Evolutionary conservation across 192 early-diverging fungal species (phyloP).

Genomic region (Backusella macrospora): DNA sequence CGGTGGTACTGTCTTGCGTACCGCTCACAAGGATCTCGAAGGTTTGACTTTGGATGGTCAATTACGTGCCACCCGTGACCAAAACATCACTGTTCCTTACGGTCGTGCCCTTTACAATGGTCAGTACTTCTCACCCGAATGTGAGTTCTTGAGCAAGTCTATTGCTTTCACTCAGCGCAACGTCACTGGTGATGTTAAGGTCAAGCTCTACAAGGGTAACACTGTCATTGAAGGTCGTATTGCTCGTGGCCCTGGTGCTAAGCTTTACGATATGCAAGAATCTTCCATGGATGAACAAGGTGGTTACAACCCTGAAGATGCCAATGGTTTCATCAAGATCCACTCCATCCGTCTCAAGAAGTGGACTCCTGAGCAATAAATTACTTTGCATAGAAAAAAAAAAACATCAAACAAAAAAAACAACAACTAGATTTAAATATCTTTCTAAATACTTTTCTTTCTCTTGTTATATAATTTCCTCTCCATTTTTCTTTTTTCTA

Average conservation of each 20-base stretch:
- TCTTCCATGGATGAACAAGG: conserved; percentile 94
- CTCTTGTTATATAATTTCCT: not conserved
- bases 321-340: conserved; percentile 98
- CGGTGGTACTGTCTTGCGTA: conserved; percentile 93
- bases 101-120: conserved; percentile 91
- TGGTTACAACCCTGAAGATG: conserved; percentile 90
- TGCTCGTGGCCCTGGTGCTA: conserved; percentile 69
- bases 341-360: conserved; percentile 94
- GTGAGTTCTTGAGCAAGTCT: conserved; percentile 83
- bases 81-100: conserved; percentile 83
- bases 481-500: not conserved
- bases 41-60: conserved; percentile 95
- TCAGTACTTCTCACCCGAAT: conserved; percentile 95
- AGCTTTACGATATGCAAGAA: conserved; percentile 94
- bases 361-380: conserved; percentile 50
- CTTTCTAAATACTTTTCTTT: not conserved
- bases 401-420: not conserved
- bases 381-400: not conserved
- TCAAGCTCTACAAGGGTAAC: conserved; percentile 98
- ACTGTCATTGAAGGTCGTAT: conserved; percentile 87
- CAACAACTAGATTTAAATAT: not conserved
- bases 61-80: conserved; percentile 90
- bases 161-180: conserved; percentile 82
- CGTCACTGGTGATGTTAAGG: conserved; percentile 90
- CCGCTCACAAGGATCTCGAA: conserved; percentile 95